Evolutionary conservation across 1,139 yeast species (phyloP).

Genomic region (Diutina rugosa): DNA sequence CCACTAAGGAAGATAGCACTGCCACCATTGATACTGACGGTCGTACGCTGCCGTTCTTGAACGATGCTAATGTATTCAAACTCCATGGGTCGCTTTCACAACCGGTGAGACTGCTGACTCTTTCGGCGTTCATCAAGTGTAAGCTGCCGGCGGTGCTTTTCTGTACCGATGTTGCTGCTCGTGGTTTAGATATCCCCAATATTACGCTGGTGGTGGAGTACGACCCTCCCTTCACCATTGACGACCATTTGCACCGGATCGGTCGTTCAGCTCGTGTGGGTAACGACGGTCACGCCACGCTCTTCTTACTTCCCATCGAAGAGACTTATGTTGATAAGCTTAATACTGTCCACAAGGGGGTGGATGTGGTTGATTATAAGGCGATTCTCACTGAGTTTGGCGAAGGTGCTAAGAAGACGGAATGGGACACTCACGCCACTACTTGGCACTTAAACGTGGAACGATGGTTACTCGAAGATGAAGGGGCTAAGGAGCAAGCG

Average conservation of each 20-base stretch:
- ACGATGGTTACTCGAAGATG: slow-evolving; percentile 71
- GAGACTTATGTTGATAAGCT: slow-evolving; percentile 62
- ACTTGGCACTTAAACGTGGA: slow-evolving; percentile 91
- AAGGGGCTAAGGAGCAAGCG: slow-evolving; percentile 46
- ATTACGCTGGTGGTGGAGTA: slow-evolving; percentile 53
- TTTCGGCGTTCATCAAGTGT: slow-evolving; percentile 42
- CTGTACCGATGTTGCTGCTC: slow-evolving; percentile 71
- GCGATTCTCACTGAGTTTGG: slow-evolving; percentile 43
- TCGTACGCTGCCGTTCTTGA: slow-evolving; percentile 22
- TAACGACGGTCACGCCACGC: slow-evolving; percentile 46
- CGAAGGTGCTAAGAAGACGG: slow-evolving; percentile 16
- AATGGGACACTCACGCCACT: slow-evolving; percentile 93
- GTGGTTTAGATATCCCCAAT: slow-evolving; percentile 60
- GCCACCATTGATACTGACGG: slow-evolving; percentile 9
- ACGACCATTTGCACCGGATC: slow-evolving; percentile 61
- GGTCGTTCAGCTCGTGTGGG: slow-evolving; percentile 73
- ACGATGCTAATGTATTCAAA: slow-evolving; percentile 45
- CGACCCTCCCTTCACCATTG: slow-evolving; percentile 60
- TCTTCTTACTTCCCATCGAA: slow-evolving; percentile 85
- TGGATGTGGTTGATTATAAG: slow-evolving; percentile 36
- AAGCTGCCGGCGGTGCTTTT: slow-evolving; percentile 52
- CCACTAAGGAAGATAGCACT: neutral
- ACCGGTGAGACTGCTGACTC: slow-evolving; percentile 65
- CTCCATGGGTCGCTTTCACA: slow-evolving; percentile 88
- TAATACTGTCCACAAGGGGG: slow-evolving; percentile 41